phyloP scores from a whole-genome alignment of 352 stramenopile genomes.

The Nothophytophthora sp. region DNA sequence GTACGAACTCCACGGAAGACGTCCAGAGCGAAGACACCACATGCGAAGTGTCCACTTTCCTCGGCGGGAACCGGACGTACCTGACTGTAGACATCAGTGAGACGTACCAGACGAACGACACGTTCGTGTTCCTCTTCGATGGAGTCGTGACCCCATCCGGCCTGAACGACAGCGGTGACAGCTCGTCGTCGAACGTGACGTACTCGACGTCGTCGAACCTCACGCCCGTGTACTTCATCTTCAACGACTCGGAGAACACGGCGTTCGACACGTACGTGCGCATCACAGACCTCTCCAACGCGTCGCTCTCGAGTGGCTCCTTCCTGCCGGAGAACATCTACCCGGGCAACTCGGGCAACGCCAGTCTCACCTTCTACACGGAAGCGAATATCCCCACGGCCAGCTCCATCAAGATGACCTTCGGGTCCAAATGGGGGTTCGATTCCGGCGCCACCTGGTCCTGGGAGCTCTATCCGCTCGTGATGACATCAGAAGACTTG shows the following conservation, averaged over 20 bases:
- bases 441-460: conserved; percentile 45
- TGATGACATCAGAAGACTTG: conserved; percentile 8
- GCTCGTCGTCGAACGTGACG: conserved; percentile 34
- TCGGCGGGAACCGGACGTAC: conserved; percentile 50
- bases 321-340: conserved; percentile 88
- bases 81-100: conserved; percentile 67
- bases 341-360: conserved; percentile 77
- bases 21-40: conserved; percentile 25
- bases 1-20: conserved; percentile 14
- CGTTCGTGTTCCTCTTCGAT: conserved; percentile 71
- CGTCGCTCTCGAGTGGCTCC: conserved; percentile 62
- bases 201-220: conserved; percentile 55
- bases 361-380: conserved; percentile 77
- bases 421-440: conserved; percentile 68
- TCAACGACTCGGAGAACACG: conserved; percentile 67
- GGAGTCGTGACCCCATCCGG: conserved; percentile 62
- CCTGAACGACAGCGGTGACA: conserved; percentile 33
- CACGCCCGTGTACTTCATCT: conserved; percentile 75
- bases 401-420: conserved; percentile 60
- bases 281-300: conserved; percentile 41
- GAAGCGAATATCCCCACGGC: conserved; percentile 51
- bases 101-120: conserved; percentile 50
- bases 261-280: conserved; percentile 75
- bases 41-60: conserved; percentile 50
- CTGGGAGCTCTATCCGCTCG: conserved; percentile 39